Evolutionary conservation across 1,284 basidiomycete genomes (phyloP).

Genomic region (Volvariella surrecta): DNA sequence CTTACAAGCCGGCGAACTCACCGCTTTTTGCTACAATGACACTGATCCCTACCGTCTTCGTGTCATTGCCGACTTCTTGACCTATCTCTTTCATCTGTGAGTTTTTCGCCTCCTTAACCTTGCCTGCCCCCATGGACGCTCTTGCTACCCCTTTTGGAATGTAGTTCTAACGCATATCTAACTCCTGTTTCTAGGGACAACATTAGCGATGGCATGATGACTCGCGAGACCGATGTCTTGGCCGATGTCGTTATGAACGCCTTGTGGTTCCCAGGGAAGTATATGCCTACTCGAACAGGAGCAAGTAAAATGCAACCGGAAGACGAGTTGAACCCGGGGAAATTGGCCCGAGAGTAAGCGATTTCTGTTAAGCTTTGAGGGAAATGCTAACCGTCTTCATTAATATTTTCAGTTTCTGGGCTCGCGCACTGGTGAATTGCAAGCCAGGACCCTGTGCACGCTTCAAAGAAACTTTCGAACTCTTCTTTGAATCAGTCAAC

Average conservation of each 20-base stretch:
- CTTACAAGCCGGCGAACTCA: slow-evolving; percentile 57
- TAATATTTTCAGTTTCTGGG: slow-evolving; percentile 36
- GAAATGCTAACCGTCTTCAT: slow-evolving; percentile 6
- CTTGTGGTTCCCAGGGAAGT: slow-evolving; percentile 34
- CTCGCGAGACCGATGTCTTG: slow-evolving; percentile 35
- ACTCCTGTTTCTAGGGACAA: slow-evolving; percentile 34
- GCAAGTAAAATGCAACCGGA: slow-evolving; percentile 24
- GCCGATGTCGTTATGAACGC: slow-evolving; percentile 45
- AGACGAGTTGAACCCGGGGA: slow-evolving; percentile 37
- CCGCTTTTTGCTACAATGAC: slow-evolving; percentile 54
- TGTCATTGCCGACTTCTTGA: slow-evolving; percentile 52
- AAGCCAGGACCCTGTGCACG: slow-evolving; percentile 42
- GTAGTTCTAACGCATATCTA: slow-evolving; percentile 8
- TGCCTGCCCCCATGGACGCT: too few species aligned
- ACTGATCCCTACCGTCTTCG: slow-evolving; percentile 46
- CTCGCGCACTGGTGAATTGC: slow-evolving; percentile 37
- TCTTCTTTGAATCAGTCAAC: slow-evolving; percentile 47
- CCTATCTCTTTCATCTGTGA: slow-evolving; percentile 45
- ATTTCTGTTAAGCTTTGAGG: slow-evolving; percentile 8
- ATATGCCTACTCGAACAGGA: slow-evolving; percentile 26
- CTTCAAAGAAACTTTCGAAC: slow-evolving; percentile 45
- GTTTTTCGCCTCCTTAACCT: slow-evolving; percentile 12
- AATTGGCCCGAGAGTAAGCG: slow-evolving; percentile 46
- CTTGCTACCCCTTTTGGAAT: slow-evolving; percentile 3
- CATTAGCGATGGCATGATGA: slow-evolving; percentile 50